Base-by-base conservation (phyloP, 192 early-diverging fungal genomes). In the Dispira simplex region DNA sequence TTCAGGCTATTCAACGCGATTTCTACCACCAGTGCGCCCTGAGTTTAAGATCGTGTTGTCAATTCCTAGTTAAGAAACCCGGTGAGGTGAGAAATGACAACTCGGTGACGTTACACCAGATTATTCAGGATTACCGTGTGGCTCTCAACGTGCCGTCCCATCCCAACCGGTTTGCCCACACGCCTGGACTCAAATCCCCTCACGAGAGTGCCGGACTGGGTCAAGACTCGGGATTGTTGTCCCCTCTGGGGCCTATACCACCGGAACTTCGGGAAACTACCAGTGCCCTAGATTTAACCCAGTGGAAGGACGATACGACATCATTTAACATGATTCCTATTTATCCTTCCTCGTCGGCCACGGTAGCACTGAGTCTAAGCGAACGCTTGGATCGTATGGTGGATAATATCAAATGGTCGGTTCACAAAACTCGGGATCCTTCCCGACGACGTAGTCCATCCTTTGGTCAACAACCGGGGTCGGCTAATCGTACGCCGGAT, bases 401-500 rank as follows among this genome's bases (percentile, higher is more conserved):
- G 8, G 58, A 60, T 27, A 60, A 60, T 16, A 44, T 60, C 43
- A 60, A 60, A 44, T 60, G 58, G 58, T 27, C 27, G 39, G 39
- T 60, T 27, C 39, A 60, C 13, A 27, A 60, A 21, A n/a, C 58
- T 12, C 58, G 58, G 32, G 27, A 13, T 14, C 32, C 14, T 0
- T 44, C 58, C 14, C 11, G 44, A 27, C 3, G 20, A 18, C 49
- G 49, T 23, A 8, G 8, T 51, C 8, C n/a, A 18, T 51, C 49
- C 26, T 57, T 57, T 27, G 25, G 55, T 27, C 55, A 16, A 57
- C 20, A 20, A 27, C n/a, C n/a, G 3, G n/a, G n/a, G 4, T 13
- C 55, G 10, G 58, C 58, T 0, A 20, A 5, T 3, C 11, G 14
- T 12, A 10, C 32, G 26, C 12, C 54, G 1, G 13, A 27, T 43